Base-by-base conservation (phyloP, 306 rosid genomes). In the Cicer cuneatum region DNA sequence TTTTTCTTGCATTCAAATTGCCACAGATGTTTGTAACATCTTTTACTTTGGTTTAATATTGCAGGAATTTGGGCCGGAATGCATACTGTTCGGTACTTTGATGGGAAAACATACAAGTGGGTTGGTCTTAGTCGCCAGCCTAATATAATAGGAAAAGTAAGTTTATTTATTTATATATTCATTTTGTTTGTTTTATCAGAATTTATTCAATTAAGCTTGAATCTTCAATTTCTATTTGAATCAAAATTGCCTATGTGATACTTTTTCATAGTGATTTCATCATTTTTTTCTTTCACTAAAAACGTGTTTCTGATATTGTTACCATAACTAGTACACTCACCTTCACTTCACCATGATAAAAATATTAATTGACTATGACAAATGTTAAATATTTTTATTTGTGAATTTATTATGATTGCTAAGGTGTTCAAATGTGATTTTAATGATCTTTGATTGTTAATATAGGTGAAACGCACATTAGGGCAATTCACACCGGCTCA, bases 41-140 rank as follows among this genome's bases (percentile, higher is more conserved):
- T 59, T 48, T 68, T 75, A 64, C 61, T 75, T 75, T 67, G 53
- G 15, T 79, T 71, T 56, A 39, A 56, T 59, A 43, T 83, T 83
- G 78, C 91, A 92, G 99, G 99, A 75, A 95, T 95, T 66, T 95
- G 99, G 99, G 99, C 99, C 37, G 99, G 99, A 82, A 95, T 95
- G 99, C 85, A 85, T 78, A 95, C 98, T 45, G 99, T 95, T 62
- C 83, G 98, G 69, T 92, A 95, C 86, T 95, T 95, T 33, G 99
- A 95, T 33, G 99, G 99, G 70, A 92, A 90, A 86, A 95, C 99
- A 41, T 95, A 95, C 82, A 95, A 95, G 83, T 95, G 99, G 98
- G 98, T 92, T 21, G 99, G 99, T 84, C 87, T 95, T 69, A 95
- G 99, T 78, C 96, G 91, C 56, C 99, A 95, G 77, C 99, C 99